These are phyloP conservation scores for Streptanthus diversifolius DNA, from an alignment of 345 rosid genomes.

Conservation along the genomic window DNA sequence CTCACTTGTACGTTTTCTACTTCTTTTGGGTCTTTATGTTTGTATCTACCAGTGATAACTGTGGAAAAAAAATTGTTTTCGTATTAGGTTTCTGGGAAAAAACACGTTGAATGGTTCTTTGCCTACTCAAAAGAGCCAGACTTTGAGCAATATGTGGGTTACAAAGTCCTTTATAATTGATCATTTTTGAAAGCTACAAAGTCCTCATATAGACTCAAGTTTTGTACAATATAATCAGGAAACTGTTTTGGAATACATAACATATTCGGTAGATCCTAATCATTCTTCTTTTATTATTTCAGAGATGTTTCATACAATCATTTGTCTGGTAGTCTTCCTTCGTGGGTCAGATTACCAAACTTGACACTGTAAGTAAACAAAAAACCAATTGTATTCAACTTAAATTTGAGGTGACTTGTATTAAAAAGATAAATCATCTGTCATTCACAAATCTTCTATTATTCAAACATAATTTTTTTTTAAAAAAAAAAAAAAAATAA, in stretches of 20 bases:
- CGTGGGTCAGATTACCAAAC: slow-evolving; percentile 47
- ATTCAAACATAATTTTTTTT: too few species aligned
- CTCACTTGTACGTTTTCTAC: slow-evolving; percentile 46
- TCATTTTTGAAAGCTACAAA: neutral
- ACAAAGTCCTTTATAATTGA: neutral
- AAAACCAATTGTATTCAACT: too few species aligned
- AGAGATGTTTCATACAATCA: slow-evolving; percentile 81
- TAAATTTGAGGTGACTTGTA: too few species aligned
- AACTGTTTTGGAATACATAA: neutral
- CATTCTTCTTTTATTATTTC: slow-evolving; percentile 6
- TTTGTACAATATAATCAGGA: neutral
- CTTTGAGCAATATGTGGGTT: slow-evolving; percentile 57
- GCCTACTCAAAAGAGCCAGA: slow-evolving; percentile 44
- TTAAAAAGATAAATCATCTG: too few species aligned
- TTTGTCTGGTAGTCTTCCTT: slow-evolving; percentile 58
- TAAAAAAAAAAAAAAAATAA: too few species aligned
- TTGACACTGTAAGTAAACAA: slow-evolving; percentile 47
- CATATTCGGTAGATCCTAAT: neutral
- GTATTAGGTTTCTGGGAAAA: slow-evolving; percentile 49
- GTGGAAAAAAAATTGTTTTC: slow-evolving; percentile 8
- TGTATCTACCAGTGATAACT: neutral
- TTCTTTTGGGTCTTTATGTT: neutral
- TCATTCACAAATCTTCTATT: too few species aligned
- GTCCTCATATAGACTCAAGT: neutral
- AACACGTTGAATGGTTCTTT: slow-evolving; percentile 48